Conservation (phyloP, 331 rosid species). For the Arachis monticola region DNA sequence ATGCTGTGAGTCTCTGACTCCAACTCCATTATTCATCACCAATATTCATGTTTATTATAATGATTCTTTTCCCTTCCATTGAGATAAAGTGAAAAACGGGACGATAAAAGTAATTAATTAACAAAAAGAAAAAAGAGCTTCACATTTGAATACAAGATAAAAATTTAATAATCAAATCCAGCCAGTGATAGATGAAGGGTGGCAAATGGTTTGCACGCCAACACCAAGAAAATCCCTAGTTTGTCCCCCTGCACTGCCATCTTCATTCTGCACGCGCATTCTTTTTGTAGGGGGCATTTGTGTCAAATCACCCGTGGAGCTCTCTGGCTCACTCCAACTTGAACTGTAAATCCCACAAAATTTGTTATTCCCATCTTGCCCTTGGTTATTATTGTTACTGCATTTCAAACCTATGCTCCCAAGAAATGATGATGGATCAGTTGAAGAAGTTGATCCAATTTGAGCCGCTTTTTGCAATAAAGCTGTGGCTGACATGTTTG, state of each 20-base stretch:
- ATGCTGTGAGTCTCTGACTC: not conserved
- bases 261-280: constrained; percentile 51
- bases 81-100: not conserved
- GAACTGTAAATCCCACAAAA: constrained; percentile 61
- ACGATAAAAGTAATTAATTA: not conserved
- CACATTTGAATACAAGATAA: constrained; percentile 28
- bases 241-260: constrained; percentile 55
- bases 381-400: constrained; percentile 43
- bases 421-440: constrained; percentile 60
- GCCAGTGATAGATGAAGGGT: constrained; percentile 61
- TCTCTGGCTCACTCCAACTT: constrained; percentile 43
- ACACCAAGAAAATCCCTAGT: constrained; percentile 96
- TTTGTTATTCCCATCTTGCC: constrained; percentile 55
- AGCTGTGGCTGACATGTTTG: constrained; percentile 92
- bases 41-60: constrained; percentile 28
- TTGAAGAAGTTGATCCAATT: constrained; percentile 70
- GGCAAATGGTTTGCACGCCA: constrained; percentile 69
- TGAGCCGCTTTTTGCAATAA: constrained; percentile 90
- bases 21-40: not conserved
- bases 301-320: constrained; percentile 46
- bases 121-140: not conserved
- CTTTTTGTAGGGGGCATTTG: constrained; percentile 69
- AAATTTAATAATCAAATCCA: constrained; percentile 53
- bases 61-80: constrained; percentile 35
- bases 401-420: constrained; percentile 64